Percentiles rank a stretch among this genome's conserved stretches.
Conservation (phyloP, 768 basidiomycete species). For the Porpolomopsis calyptriformis region DNA sequence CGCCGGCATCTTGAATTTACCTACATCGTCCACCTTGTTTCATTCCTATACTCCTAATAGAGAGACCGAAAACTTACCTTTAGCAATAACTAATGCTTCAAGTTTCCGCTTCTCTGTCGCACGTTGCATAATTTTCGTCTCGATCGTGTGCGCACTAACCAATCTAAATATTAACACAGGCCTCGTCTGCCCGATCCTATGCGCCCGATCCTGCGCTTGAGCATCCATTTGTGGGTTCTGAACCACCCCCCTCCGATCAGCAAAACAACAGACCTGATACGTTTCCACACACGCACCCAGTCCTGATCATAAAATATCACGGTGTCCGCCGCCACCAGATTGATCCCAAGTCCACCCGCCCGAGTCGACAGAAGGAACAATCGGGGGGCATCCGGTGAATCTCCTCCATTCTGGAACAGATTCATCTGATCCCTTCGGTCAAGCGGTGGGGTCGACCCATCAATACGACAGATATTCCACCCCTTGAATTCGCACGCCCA, state of each 20-base stretch:
- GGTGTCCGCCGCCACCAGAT: conserved; percentile 74
- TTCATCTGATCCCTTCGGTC: conserved; percentile 82
- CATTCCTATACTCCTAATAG: no score
- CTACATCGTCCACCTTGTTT: conserved; percentile 25
- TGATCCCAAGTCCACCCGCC: conserved; percentile 73
- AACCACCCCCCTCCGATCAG: conserved; percentile 3
- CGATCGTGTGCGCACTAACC: conserved; percentile 79
- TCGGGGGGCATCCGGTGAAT: conserved; percentile 49
- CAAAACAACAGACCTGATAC: neutral
- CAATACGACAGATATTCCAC: conserved; percentile 83
- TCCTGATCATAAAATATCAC: conserved; percentile 93
- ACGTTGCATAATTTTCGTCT: conserved; percentile 85
- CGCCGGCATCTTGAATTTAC: conserved; percentile 76
- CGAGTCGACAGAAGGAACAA: conserved; percentile 77
- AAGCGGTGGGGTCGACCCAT: conserved; percentile 73
- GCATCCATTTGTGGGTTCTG: conserved; percentile 95
- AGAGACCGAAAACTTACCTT: no score
- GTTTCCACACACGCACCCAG: conserved; percentile 45
- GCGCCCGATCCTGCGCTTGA: conserved; percentile 92
- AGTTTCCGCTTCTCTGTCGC: conserved; percentile 81
- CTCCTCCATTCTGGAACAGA: conserved; percentile 65
- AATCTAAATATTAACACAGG: conserved; percentile 87
- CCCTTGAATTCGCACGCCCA: conserved; percentile 83
- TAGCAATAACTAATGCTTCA: conserved; percentile 91
- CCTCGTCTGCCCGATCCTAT: conserved; percentile 89